Base-by-base conservation (phyloP, 805 yeast genomes). In the Cyberlindnera euphorbiae region DNA sequence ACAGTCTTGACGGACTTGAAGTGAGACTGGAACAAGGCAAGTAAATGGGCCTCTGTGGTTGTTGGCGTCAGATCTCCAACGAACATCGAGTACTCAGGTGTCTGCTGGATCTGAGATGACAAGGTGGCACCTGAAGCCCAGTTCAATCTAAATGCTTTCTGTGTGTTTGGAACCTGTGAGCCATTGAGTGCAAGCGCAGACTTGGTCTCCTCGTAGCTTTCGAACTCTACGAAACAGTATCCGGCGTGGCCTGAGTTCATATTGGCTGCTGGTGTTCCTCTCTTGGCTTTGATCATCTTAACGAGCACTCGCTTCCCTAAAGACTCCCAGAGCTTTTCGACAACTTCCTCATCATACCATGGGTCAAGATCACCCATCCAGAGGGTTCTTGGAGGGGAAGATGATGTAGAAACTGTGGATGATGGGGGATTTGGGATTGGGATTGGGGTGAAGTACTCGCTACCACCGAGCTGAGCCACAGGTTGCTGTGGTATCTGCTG, bases 321-420 rank as follows among this genome's bases (percentile, higher is more conserved):
- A 17, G 71, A 61, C 21, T 66, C 65, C 87, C 88, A 82, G 57
- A 85, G 65, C 30, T 75, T 63, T 33, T 68, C 65, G 12, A 75
- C 64, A 17, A 76, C 75, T 4, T 62, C 65, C 54, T 82, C 93
- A 53, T 80, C 86, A 51, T 82, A 74, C 75, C 82, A 75, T 2
- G 90, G 86, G 53, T 83, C 90, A 46, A 83, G 63, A 58, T 83
- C 93, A 9, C 94, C 94, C 94, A 83, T 83, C 94, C 94, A 83
- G 22, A 83, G 62, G 1, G 94, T 83, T 42, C 82, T 69, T 17
- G 94, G 87, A 12, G 73, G 67, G 11, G 67, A 64, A 1, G 58
- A 47, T 6, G 57, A 48, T 11, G 71, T 66, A 1, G 71, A 61
- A 11, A 46, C 42, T 30, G 71, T 69, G 3, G 75, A 66, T 3